phyloP scores from a whole-genome alignment of 73 alveolate genomes.

The Symbiodinium pilosum region DNA sequence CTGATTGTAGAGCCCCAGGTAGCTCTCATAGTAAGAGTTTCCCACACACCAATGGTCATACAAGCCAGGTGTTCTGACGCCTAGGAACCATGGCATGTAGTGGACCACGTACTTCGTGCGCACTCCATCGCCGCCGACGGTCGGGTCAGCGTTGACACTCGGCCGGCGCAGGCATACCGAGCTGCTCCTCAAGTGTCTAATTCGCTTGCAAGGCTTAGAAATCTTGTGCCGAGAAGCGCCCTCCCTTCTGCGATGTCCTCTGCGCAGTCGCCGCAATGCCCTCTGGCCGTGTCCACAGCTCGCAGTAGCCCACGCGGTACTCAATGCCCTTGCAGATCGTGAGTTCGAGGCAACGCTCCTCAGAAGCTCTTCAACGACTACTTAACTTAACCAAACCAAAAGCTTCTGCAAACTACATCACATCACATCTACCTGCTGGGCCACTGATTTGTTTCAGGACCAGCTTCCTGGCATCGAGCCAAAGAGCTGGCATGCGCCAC shows the following conservation, averaged over 20 bases:
- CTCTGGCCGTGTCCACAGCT: constrained; percentile 68
- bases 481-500: constrained; percentile 45
- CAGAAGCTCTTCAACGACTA: not conserved
- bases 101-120: constrained; percentile 73
- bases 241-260: not conserved
- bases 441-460: not conserved
- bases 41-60: constrained; percentile 67
- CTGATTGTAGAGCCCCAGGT: constrained; percentile 31
- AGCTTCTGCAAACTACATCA: too few relatives aligned
- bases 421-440: not conserved
- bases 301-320: constrained; percentile 42
- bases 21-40: constrained; percentile 47
- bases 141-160: not conserved
- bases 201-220: not conserved
- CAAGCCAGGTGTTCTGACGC: not conserved
- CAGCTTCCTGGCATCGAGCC: constrained; percentile 56
- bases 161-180: constrained; percentile 1
- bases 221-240: too few relatives aligned
- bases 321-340: constrained; percentile 64
- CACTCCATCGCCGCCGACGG: not conserved
- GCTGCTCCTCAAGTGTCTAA: not conserved
- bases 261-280: constrained; percentile 10
- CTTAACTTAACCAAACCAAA: not conserved
- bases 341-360: constrained; percentile 54
- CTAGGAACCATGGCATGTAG: constrained; percentile 77